Percentiles rank a stretch among this genome's conserved stretches.
Evolutionary conservation across 2,329 filamentous ascomycete genomes (phyloP).

Genomic region (Trichoderma harzianum): DNA sequence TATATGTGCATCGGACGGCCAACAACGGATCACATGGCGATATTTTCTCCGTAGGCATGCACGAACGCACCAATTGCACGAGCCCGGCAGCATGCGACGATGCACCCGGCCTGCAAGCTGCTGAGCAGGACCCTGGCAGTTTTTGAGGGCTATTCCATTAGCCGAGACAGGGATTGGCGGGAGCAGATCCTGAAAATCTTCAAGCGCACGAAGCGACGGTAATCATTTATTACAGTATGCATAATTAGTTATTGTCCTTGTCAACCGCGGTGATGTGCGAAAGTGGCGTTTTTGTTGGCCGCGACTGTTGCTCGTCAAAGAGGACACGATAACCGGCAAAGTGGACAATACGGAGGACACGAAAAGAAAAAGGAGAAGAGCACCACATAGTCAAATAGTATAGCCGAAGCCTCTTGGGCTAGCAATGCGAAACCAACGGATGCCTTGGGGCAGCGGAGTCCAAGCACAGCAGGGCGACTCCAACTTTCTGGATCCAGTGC

Average conservation of each 20-base stretch:
- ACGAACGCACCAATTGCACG: conserved; percentile 4
- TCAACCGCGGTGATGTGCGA: not conserved
- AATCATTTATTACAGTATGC: not conserved
- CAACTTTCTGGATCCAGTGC: not conserved
- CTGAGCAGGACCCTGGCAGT: not conserved
- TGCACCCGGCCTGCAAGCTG: not conserved
- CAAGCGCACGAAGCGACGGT: conserved; percentile 12
- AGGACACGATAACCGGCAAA: not conserved
- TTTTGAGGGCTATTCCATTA: not conserved
- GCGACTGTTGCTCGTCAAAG: not conserved
- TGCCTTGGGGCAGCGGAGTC: not conserved
- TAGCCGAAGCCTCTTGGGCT: not conserved
- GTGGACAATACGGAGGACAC: not conserved
- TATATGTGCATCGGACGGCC: conserved; percentile 3
- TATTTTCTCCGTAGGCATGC: conserved; percentile 1
- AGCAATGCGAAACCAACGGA: conserved; percentile 4
- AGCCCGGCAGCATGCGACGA: not conserved
- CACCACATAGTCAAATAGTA: not conserved
- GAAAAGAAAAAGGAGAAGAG: not conserved
- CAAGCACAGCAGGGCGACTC: not conserved
- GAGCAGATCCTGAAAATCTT: conserved; percentile 3
- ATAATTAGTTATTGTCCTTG: not conserved
- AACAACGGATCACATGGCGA: conserved; percentile 11
- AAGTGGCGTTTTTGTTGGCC: not conserved
- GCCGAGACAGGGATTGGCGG: conserved; percentile 14